These are phyloP conservation scores for Sordaria brevicollis DNA, from an alignment of 495 filamentous ascomycete genomes.

Conservation along the genomic window DNA sequence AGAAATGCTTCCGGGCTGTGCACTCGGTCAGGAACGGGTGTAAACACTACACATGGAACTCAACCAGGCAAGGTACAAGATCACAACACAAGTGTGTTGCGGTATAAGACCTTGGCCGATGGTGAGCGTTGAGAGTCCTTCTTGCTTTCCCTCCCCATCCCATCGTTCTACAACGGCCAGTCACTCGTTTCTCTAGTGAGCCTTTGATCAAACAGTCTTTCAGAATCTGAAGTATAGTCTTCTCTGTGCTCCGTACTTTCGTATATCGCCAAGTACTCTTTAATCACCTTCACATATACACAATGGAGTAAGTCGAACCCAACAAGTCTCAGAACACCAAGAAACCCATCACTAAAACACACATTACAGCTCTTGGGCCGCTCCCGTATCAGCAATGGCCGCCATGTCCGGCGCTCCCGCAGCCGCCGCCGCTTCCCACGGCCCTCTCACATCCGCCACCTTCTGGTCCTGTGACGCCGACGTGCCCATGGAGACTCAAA, in stretches of 20 bases:
- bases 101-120: neutral
- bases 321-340: neutral
- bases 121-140: neutral
- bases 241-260: neutral
- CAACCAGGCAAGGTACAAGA: neutral
- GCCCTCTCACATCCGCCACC: conserved; percentile 1
- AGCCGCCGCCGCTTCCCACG: neutral
- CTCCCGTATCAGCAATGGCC: neutral
- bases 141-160: neutral
- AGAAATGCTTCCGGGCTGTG: neutral
- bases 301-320: conserved; percentile 1
- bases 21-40: neutral
- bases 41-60: neutral
- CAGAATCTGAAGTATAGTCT: neutral
- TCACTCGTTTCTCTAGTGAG: neutral
- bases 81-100: neutral
- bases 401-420: neutral
- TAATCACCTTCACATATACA: neutral
- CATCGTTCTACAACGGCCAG: neutral
- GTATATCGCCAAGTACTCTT: neutral
- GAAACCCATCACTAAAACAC: neutral
- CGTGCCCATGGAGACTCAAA: conserved; percentile 10
- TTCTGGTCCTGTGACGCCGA: conserved; percentile 8
- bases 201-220: neutral
- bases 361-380: neutral